Base-by-base conservation (phyloP, 2,329 filamentous ascomycete species). In the Xylariaceae sp. region DNA sequence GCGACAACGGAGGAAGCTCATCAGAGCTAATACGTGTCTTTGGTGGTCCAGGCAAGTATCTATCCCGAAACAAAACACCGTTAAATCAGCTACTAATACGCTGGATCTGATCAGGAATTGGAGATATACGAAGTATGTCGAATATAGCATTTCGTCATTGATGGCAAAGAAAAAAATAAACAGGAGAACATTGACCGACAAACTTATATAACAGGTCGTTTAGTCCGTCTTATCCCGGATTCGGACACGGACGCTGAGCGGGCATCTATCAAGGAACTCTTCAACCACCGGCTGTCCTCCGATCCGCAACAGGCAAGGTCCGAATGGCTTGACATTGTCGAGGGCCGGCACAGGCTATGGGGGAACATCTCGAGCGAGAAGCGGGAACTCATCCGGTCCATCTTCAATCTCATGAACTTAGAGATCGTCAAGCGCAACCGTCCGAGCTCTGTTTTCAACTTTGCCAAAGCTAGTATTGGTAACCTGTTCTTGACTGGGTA, bases 1-100 rank as follows among this genome's bases (percentile, higher is more conserved):
- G 87, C 54, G 92, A 97, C 69, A 97, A 97, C 67, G 92, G 92
- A 39, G 92, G 92, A 32, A 94, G 88, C 57, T 94, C 90, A 2
- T 95, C 88, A 36, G 92, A 97, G 70, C 73, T 96, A 59, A 95
- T 96, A 55, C 80, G 93, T 27, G 90, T 97, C 27, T 93, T 97
- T 68, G 93, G 92, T 12, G 93, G 93, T 1, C 92, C 92, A 54
- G 92, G 92, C 85, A 69, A 45, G 68, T 14, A 21, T n/a, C n/a
- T n/a, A n/a, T n/a, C n/a, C n/a, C n/a, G n/a, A n/a, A n/a, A n/a
- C n/a, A n/a, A n/a, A n/a, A n/a, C n/a, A n/a, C n/a, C n/a, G n/a
- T n/a, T n/a, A n/a, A n/a, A n/a, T n/a, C n/a, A n/a, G n/a, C n/a
- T n/a, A n/a, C n/a, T n/a, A n/a, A n/a, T n/a, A n/a, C n/a, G n/a